Evolutionary conservation across 768 basidiomycete genomes (phyloP).

Genomic region (Leucosporidium yakuticum): DNA sequence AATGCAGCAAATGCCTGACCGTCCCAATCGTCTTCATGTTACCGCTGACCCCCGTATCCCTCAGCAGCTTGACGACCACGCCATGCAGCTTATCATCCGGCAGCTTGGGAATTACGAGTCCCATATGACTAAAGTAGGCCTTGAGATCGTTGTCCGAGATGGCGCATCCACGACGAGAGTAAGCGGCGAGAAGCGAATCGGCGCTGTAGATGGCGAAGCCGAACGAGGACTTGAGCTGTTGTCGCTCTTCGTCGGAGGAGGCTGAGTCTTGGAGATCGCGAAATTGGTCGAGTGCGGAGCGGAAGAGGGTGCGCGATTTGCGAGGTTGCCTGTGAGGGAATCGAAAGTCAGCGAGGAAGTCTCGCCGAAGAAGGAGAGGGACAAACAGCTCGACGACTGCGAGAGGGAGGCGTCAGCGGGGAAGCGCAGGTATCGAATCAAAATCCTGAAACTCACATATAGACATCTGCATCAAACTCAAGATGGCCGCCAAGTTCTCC

Average conservation of each 20-base stretch:
- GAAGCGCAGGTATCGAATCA: neutral
- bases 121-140: constrained; percentile 1
- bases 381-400: constrained; percentile 1
- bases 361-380: neutral
- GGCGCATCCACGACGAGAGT: neutral
- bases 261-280: constrained; percentile 8
- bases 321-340: neutral
- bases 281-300: neutral
- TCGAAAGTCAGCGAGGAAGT: neutral
- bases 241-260: neutral
- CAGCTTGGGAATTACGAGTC: constrained; percentile 8
- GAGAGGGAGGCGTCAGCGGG: neutral
- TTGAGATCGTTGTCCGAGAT: constrained; percentile 2
- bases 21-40: too few relatives aligned
- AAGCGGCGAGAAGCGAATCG: constrained; percentile 4
- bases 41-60: too few relatives aligned
- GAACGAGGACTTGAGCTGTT: neutral
- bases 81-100: neutral
- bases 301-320: neutral
- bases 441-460: neutral
- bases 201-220: constrained; percentile 8
- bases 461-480: neutral
- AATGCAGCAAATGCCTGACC: too few relatives aligned
- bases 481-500: constrained; percentile 9
- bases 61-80: neutral